These are phyloP conservation scores for Pistacia atlantica DNA, from an alignment of 345 rosid species.

Conservation along the genomic window DNA sequence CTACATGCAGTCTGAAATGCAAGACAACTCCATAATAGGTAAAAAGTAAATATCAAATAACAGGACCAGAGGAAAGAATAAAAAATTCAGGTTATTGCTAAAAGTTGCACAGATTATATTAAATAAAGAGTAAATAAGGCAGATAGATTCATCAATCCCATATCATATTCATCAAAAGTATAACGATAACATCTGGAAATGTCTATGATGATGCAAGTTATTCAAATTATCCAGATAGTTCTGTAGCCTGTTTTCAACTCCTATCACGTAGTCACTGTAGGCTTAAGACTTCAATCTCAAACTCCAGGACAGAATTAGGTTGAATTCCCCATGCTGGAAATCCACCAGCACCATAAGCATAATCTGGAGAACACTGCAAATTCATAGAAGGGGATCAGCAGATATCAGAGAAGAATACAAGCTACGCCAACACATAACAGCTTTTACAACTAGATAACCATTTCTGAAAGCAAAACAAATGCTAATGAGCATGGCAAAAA, in stretches of 20 bases:
- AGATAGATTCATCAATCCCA: background rate
- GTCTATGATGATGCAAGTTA: background rate
- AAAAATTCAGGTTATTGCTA: background rate
- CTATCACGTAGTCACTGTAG: constrained; percentile 40
- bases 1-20: too few species aligned
- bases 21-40: too few species aligned
- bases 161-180: background rate
- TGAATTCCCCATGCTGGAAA: constrained; percentile 88
- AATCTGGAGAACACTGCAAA: constrained; percentile 89
- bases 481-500: background rate
- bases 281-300: constrained; percentile 83
- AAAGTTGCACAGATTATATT: background rate
- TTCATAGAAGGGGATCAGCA: constrained; percentile 17
- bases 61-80: constrained; percentile 32
- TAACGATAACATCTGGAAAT: background rate
- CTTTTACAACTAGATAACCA: background rate
- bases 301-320: constrained; percentile 78
- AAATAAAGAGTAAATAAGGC: background rate
- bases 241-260: background rate
- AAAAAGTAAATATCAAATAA: background rate
- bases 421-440: background rate
- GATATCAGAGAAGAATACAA: background rate
- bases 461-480: background rate
- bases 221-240: constrained; percentile 14
- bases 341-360: constrained; percentile 86